Evolutionary conservation across 306 rosid species (phyloP), one percentile per base, ranked within the genome.

Genomic region (Chamaecrista fasciculata): DNA sequence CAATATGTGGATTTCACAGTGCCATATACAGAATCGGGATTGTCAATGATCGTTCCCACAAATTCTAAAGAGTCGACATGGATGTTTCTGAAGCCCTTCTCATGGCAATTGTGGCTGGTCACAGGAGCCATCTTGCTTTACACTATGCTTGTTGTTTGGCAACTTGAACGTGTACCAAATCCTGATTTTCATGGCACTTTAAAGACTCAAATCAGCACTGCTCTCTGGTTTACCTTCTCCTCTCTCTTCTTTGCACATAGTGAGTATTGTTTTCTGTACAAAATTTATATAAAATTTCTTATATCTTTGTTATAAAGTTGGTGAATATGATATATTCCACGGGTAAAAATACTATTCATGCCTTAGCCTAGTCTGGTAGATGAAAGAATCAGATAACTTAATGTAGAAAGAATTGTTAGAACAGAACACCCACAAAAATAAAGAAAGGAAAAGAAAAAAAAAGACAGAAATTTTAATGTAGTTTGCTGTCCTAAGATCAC

Each of bases 221-320:
- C 90, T 19, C 44, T 80, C 71, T 86, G 77, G 87, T 91, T 91
- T 71, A 80, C 86, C 56, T 82, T 86, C 85, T 84, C 90, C 59
- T 79, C 92, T 28, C 78, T 91, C 42, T 91, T 91, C 90, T 87
- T 82, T 74, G 86, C 90, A 42, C 92, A 91, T 1, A 84, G 97
- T 87, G 68, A 84, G 95, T 77, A 63, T 64, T 68, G n/a, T n/a
- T n/a, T n/a, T n/a, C n/a, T n/a, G n/a, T n/a, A n/a, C n/a, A n/a
- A n/a, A n/a, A n/a, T n/a, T n/a, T n/a, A n/a, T n/a, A n/a, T n/a
- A n/a, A n/a, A n/a, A n/a, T n/a, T n/a, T n/a, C n/a, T n/a, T n/a
- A n/a, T n/a, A n/a, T n/a, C n/a, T n/a, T n/a, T n/a, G n/a, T n/a
- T n/a, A n/a, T n/a, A n/a, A n/a, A n/a, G n/a, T n/a, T n/a, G n/a